Percentiles rank a stretch among this genome's conserved stretches.
Conservation (phyloP, 1,284 basidiomycete genomes). For the Bjerkandera adusta region DNA sequence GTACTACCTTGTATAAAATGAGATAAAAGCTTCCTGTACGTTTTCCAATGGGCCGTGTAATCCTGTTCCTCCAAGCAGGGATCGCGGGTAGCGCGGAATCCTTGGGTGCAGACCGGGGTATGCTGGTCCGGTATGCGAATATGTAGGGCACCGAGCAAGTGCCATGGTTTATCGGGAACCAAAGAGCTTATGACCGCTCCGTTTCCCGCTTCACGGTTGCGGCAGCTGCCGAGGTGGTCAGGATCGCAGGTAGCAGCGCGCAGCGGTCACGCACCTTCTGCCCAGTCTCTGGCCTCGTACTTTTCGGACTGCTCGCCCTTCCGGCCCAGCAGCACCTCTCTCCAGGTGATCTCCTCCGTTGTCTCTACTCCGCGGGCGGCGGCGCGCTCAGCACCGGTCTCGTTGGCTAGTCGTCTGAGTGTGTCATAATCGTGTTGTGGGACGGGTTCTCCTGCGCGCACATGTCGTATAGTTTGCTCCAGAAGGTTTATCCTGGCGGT, state of each 20-base stretch:
- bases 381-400: conserved; percentile 12
- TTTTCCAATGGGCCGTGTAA: too few relatives aligned
- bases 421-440: conserved; percentile 46
- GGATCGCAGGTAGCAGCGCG: too few relatives aligned
- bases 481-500: conserved; percentile 59
- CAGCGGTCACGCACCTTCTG: conserved; percentile 8
- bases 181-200: not conserved
- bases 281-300: conserved; percentile 22
- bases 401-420: conserved; percentile 41
- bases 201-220: conserved; percentile 9
- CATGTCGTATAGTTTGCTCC: conserved; percentile 46
- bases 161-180: not conserved
- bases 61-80: too few relatives aligned
- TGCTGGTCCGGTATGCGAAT: too few relatives aligned
- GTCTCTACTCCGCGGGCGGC: conserved; percentile 16
- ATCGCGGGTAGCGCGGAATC: too few relatives aligned
- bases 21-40: too few relatives aligned
- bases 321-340: conserved; percentile 31
- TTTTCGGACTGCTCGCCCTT: conserved; percentile 9
- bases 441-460: conserved; percentile 42
- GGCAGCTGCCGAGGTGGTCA: not conserved
- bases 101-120: too few relatives aligned
- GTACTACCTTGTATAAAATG: too few relatives aligned
- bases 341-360: conserved; percentile 29
- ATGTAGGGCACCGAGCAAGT: too few relatives aligned